phyloP scores from a whole-genome alignment of 2,329 filamentous ascomycete genomes.

The Microthyrium microscopicum region DNA sequence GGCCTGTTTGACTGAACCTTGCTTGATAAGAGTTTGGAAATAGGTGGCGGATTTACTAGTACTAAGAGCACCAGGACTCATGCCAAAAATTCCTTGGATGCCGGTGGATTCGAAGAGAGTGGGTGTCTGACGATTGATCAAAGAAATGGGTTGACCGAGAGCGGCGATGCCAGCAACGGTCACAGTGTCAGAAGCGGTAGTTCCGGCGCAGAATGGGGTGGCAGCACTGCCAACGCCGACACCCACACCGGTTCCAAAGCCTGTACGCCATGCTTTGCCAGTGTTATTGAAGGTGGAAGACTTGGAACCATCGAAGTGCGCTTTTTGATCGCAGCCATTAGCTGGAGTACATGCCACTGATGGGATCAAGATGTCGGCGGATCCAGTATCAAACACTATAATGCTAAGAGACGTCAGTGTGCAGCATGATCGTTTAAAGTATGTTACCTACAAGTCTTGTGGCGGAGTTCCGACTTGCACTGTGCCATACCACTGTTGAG shows the following conservation, averaged over 20 bases:
- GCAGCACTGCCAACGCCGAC: constrained; percentile 2
- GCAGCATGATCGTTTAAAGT: neutral
- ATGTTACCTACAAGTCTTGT: constrained; percentile 3
- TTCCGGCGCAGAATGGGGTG: neutral
- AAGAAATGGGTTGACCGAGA: neutral
- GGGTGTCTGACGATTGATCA: constrained; percentile 2
- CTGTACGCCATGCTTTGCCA: neutral
- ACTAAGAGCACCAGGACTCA: constrained; percentile 1
- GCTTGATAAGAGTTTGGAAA: constrained; percentile 1
- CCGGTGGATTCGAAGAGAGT: neutral
- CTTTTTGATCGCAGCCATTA: neutral
- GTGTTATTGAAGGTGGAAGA: constrained; percentile 1
- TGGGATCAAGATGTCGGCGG: constrained; percentile 2
- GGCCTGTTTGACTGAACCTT: neutral
- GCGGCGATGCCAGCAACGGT: constrained; percentile 1
- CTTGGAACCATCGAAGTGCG: neutral
- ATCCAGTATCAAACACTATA: constrained; percentile 5
- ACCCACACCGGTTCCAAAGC: constrained; percentile 2
- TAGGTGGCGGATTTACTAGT: too few relatives aligned
- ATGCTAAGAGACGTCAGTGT: neutral
- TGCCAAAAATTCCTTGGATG: constrained; percentile 2
- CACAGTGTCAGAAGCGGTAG: constrained; percentile 1
- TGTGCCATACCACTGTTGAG: constrained; percentile 4
- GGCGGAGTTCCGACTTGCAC: constrained; percentile 3
- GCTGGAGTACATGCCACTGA: neutral